Evolutionary conservation across 345 rosid species (phyloP), one percentile per base, ranked within the genome.

Genomic region (Hypericum perforatum): DNA sequence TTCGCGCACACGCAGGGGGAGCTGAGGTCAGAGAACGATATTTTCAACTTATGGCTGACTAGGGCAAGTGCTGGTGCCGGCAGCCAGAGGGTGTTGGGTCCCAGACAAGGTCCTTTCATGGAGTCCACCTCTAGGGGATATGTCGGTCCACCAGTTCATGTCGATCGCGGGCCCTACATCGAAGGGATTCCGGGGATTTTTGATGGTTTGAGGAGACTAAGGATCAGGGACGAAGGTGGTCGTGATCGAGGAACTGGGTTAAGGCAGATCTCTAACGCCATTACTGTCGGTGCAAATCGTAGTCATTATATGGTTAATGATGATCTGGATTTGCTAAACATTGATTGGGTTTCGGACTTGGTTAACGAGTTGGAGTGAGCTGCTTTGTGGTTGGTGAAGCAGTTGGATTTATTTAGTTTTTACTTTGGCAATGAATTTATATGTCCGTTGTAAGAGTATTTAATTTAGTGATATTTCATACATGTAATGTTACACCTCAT

Each of bases 301-400:
- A 16, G 0, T 5, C 2, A 45, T 16, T 16, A 7, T 16, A 12
- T 12, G 12, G 15, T 11, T 0, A 45, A 2, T 32, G 11, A 8
- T 11, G 48, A 13, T 11, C 13, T 7, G 10, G 61, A 48, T 8
- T 39, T 55, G 51, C 61, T 52, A 0, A 50, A 60, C 4, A 53
- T 66, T 50, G 70, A 66, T 50, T 66, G 70, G 70, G 60, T 66
- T 42, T 55, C 61, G 9, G 70, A 66, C 10, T 39, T 66, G 60
- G 61, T 66, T 12, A 45, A 55, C 32, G 32, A 22, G 32, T 22
- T 1, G 32, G 32, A 22, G 1, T 22, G 32, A 22, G 4, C 32
- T 22, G 32, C 2, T 22, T 22, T 1, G 32, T 22, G 32, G 32
- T 4, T 22, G 32, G 32, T 1, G 32, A 22, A 22, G 1, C 4